Base-by-base conservation (phyloP, 2,329 filamentous ascomycete genomes). In the Colletotrichum kahawae region DNA sequence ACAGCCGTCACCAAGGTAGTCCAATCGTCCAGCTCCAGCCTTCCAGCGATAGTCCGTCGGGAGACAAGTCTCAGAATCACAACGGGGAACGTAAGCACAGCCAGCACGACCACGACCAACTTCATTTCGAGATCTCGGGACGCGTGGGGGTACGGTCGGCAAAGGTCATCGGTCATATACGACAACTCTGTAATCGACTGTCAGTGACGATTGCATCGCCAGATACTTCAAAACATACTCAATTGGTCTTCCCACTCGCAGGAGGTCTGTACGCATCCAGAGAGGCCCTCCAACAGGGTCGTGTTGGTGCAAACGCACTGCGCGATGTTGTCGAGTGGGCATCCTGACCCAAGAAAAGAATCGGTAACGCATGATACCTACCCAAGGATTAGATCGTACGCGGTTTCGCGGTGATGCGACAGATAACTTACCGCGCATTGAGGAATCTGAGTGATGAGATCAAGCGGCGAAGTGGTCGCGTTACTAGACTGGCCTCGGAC, bases 291-390 rank as follows among this genome's bases (percentile, higher is more conserved):
- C 6, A 76, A 29, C 12, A 76, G 63, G 1, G 74, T 71, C 29
- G 70, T 27, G 24, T 75, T 76, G 29, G 71, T 76, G 62, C 71
- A 76, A 12, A 74, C 21, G 13, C 71, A 75, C 3, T 62, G 38
- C 4, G 67, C 65, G 29, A 76, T 59, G 31, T 43, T 43, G 27
- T 74, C 71, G 14, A 68, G 12, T 9, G 33, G 18, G 16, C 69
- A 72, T 27, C 63, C 63, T 18, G 72, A 63, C n/a, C 3, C 10
- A 3, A 48, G 29, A 18, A 75, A 68, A 3, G 57, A 18, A 13
- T 14, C 56, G 12, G 63, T 64, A 1, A 72, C 34, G 24, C 72
- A 75, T 8, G 72, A 51, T 2, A 64, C 14, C 72, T 75, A 5
- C 4, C 2, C 5, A 9, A 1, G 5, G 9, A 16, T 72, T 6